These are phyloP conservation scores for Cadophora gregata DNA, from an alignment of 2,329 filamentous ascomycete genomes.

Conservation along the genomic window DNA sequence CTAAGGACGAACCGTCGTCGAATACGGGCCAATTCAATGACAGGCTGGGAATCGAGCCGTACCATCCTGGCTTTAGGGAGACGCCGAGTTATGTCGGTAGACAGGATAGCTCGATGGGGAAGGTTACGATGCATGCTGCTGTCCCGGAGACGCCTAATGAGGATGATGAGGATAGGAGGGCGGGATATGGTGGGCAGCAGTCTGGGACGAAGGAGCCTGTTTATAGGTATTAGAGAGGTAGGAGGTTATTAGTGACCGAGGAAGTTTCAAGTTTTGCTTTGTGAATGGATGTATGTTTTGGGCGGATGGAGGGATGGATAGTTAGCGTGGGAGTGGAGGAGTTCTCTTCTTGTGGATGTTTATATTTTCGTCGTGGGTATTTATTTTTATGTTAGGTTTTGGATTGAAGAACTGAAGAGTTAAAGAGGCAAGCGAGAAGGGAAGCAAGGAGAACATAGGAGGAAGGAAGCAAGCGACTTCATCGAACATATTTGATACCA, in stretches of 20 bases:
- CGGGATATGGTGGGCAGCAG: slow-evolving; percentile 27
- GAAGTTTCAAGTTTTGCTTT: too few relatives aligned
- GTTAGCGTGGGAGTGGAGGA: neutral
- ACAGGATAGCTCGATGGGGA: slow-evolving; percentile 37
- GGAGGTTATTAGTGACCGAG: too few relatives aligned
- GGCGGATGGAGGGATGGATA: slow-evolving; percentile 5
- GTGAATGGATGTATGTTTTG: neutral
- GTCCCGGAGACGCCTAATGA: slow-evolving; percentile 30
- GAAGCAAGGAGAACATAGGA: neutral
- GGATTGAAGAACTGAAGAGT: neutral
- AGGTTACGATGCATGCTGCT: slow-evolving; percentile 41
- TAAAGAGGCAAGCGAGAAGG: neutral
- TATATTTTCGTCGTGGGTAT: neutral
- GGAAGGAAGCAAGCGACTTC: neutral
- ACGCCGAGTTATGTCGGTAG: slow-evolving; percentile 39
- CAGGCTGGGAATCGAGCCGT: slow-evolving; percentile 42
- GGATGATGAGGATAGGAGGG: slow-evolving; percentile 22
- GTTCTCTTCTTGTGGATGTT: slow-evolving; percentile 1
- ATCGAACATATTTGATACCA: slow-evolving; percentile 5
- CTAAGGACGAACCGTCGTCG: slow-evolving; percentile 34
- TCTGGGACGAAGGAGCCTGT: slow-evolving; percentile 35
- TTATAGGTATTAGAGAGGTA: slow-evolving; percentile 42
- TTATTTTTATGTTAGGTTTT: neutral
- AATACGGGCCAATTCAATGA: slow-evolving; percentile 41
- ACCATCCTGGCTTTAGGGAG: slow-evolving; percentile 44